These are phyloP conservation scores for Exutisphaerella laricina DNA, from an alignment of 2,329 filamentous ascomycete genomes.

Conservation along the genomic window DNA sequence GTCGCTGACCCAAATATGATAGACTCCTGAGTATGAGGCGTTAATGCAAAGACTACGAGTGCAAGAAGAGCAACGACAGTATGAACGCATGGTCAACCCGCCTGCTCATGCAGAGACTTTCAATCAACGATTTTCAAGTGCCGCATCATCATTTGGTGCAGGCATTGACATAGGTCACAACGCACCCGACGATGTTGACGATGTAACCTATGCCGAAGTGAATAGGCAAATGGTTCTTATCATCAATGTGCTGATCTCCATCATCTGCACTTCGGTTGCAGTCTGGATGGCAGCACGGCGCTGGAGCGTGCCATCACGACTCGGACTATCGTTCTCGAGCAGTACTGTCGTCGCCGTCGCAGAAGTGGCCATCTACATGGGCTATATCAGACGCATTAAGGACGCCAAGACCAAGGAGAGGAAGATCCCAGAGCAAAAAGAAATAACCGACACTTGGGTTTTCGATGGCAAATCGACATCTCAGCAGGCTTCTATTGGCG, in stretches of 20 bases:
- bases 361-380: slow-evolving; percentile 71
- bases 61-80: slow-evolving; percentile 75
- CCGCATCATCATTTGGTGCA: slow-evolving; percentile 42
- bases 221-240: slow-evolving; percentile 80
- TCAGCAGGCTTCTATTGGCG: slow-evolving; percentile 18
- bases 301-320: slow-evolving; percentile 65
- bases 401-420: slow-evolving; percentile 62
- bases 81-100: slow-evolving; percentile 72
- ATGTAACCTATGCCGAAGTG: slow-evolving; percentile 64
- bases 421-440: slow-evolving; percentile 58
- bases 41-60: slow-evolving; percentile 80
- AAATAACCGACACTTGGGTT: slow-evolving; percentile 68
- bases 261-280: slow-evolving; percentile 69
- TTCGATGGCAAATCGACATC: slow-evolving; percentile 31
- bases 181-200: slow-evolving; percentile 52
- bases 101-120: slow-evolving; percentile 53
- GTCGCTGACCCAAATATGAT: too few relatives aligned
- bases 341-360: slow-evolving; percentile 65
- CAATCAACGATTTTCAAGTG: slow-evolving; percentile 53
- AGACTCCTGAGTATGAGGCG: slow-evolving; percentile 78
- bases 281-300: slow-evolving; percentile 73
- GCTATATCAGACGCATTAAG: slow-evolving; percentile 65
- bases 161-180: slow-evolving; percentile 16
- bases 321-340: slow-evolving; percentile 67
- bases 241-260: slow-evolving; percentile 82